phyloP scores from a whole-genome alignment of 768 basidiomycete genomes.

The Trametes cubensis region DNA sequence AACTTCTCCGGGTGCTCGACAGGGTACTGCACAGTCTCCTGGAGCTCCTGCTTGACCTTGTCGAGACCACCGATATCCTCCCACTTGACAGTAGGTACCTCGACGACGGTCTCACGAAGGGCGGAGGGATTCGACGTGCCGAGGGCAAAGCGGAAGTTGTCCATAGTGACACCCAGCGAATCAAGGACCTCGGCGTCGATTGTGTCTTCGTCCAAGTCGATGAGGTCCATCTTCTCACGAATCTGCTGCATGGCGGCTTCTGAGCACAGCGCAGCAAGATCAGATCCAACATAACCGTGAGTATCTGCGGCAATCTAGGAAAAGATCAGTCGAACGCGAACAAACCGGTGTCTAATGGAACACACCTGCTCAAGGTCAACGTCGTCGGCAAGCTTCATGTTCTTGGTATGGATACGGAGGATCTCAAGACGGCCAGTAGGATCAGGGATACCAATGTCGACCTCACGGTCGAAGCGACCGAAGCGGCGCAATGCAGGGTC shows the following conservation, averaged over 20 bases:
- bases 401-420: constrained; percentile 99
- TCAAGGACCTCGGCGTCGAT: constrained; percentile 99
- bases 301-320: constrained; percentile 95
- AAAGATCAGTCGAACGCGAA: constrained; percentile 14
- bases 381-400: constrained; percentile 97
- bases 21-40: constrained; percentile 99
- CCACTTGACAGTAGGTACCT: constrained; percentile 98
- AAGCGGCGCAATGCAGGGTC: constrained; percentile 98
- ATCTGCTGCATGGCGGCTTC: constrained; percentile 99
- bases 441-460: constrained; percentile 99
- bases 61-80: constrained; percentile 99
- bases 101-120: constrained; percentile 98
- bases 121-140: constrained; percentile 98
- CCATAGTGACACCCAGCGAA: constrained; percentile 99
- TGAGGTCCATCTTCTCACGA: constrained; percentile 99
- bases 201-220: constrained; percentile 95
- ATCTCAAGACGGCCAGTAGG: constrained; percentile 99
- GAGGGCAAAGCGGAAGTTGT: constrained; percentile 99
- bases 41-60: constrained; percentile 98
- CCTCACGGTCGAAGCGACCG: constrained; percentile 98
- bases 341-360: too few relatives aligned
- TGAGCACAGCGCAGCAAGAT: constrained; percentile 95
- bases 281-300: constrained; percentile 98
- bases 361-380: constrained; percentile 93
- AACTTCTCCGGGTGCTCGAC: constrained; percentile 99